Conservation (phyloP, 805 yeast species). For the Candida alai region DNA sequence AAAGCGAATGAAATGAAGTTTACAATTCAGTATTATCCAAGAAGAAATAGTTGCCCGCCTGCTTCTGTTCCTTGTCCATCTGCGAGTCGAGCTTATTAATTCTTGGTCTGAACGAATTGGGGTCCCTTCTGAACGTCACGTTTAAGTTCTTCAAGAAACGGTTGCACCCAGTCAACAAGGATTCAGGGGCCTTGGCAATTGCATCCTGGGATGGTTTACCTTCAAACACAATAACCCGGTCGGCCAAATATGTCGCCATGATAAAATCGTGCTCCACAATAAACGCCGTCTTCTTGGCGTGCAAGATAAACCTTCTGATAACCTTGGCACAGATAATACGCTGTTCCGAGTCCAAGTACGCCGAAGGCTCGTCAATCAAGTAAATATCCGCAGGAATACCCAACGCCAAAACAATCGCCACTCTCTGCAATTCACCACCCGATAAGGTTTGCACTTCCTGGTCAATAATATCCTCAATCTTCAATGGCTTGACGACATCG, state of each 20-base stretch:
- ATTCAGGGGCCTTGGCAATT: slow-evolving; percentile 83
- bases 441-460: slow-evolving; percentile 97
- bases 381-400: slow-evolving; percentile 96
- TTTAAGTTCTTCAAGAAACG: slow-evolving; percentile 93
- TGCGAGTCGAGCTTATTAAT: slow-evolving; percentile 96
- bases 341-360: slow-evolving; percentile 98
- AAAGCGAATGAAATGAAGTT: slow-evolving; percentile 3
- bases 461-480: slow-evolving; percentile 89
- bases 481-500: slow-evolving; percentile 94
- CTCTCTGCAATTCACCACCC: slow-evolving; percentile 99
- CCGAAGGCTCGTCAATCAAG: slow-evolving; percentile 97
- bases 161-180: slow-evolving; percentile 95
- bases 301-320: slow-evolving; percentile 92
- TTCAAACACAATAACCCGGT: slow-evolving; percentile 96
- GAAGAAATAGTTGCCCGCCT: slow-evolving; percentile 91
- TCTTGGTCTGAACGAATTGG: slow-evolving; percentile 97
- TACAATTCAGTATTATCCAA: slow-evolving; percentile 60
- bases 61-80: slow-evolving; percentile 98
- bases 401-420: slow-evolving; percentile 90
- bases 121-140: slow-evolving; percentile 99
- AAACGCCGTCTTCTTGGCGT: slow-evolving; percentile 97
- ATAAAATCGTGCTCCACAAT: slow-evolving; percentile 99
- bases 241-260: slow-evolving; percentile 99
- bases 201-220: slow-evolving; percentile 90
- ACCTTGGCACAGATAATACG: slow-evolving; percentile 99